Percentiles rank a stretch among this genome's conserved stretches.
Conservation (phyloP, 306 rosid genomes). For the Cercis canadensis region DNA sequence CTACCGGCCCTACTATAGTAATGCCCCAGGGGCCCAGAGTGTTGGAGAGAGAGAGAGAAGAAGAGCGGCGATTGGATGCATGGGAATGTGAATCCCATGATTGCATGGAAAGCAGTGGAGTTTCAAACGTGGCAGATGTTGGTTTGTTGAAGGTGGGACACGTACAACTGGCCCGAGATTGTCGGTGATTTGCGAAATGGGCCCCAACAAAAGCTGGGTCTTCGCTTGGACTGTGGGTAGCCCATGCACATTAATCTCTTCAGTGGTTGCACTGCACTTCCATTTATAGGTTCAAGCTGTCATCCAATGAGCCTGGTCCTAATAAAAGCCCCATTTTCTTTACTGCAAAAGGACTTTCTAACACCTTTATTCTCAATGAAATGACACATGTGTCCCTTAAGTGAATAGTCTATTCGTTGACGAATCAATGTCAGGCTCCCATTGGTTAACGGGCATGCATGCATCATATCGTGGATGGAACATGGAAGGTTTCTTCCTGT, state of each 20-base stretch:
- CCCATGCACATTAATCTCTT: slow-evolving; percentile 5
- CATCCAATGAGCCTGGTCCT: not conserved
- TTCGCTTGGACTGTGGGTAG: too few species aligned
- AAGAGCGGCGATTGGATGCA: not conserved
- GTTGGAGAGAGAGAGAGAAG: not conserved
- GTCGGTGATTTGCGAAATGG: slow-evolving; percentile 41
- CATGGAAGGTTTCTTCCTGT: too few species aligned
- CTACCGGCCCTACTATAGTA: not conserved
- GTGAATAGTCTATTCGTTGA: too few species aligned
- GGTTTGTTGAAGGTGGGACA: not conserved
- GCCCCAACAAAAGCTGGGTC: too few species aligned
- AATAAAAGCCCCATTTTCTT: too few species aligned
- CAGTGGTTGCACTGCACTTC: not conserved
- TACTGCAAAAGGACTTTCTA: too few species aligned
- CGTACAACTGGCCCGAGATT: slow-evolving; percentile 28
- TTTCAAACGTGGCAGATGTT: not conserved
- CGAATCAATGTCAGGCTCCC: too few species aligned
- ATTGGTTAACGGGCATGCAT: too few species aligned
- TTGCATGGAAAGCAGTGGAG: slow-evolving; percentile 1
- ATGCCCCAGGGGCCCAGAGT: too few species aligned
- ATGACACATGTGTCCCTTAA: too few species aligned
- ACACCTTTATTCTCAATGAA: too few species aligned
- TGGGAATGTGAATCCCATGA: slow-evolving; percentile 35
- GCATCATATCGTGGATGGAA: too few species aligned
- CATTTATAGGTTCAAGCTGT: not conserved